Percentiles rank a stretch among this genome's conserved stretches.
Conservation (phyloP, 2,329 filamentous ascomycete species). For the Myriangium duriaei region DNA sequence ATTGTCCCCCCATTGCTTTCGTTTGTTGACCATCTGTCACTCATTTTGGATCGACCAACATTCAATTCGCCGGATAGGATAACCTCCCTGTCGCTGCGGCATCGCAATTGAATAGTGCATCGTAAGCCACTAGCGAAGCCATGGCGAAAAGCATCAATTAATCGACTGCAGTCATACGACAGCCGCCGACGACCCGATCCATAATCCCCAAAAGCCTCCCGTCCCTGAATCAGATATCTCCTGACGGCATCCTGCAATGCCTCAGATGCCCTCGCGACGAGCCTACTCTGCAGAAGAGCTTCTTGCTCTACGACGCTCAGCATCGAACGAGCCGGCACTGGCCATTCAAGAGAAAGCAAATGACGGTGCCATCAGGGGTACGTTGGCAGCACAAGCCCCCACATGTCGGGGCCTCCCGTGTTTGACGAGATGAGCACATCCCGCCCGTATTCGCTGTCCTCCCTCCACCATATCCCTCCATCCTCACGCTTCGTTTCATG, state of each 20-base stretch:
- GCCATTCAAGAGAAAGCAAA: slow-evolving; percentile 24
- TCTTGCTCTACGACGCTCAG: slow-evolving; percentile 22
- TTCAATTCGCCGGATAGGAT: slow-evolving; percentile 8
- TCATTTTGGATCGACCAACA: slow-evolving; percentile 9
- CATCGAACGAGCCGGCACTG: slow-evolving; percentile 23
- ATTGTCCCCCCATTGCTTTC: slow-evolving; percentile 5
- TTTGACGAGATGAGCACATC: neutral
- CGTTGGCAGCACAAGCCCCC: slow-evolving; percentile 1
- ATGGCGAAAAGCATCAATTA: neutral
- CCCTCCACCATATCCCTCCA: no score
- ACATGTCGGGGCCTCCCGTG: slow-evolving; percentile 1
- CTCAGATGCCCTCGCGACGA: slow-evolving; percentile 19
- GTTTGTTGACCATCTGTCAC: slow-evolving; percentile 8
- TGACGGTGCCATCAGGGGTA: slow-evolving; percentile 28
- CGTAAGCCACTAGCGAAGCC: neutral
- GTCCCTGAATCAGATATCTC: slow-evolving; percentile 3
- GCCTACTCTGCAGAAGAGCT: slow-evolving; percentile 27
- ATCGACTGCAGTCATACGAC: slow-evolving; percentile 7
- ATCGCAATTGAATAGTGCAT: slow-evolving; percentile 9
- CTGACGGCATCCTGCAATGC: slow-evolving; percentile 10
- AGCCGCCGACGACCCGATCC: slow-evolving; percentile 1
- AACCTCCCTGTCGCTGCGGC: slow-evolving; percentile 4
- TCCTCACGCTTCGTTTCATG: no score
- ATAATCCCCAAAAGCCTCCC: slow-evolving; percentile 1
- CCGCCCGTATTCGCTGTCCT: no score